Base-by-base conservation (phyloP, 768 basidiomycete genomes). In the Lenzites betulinus region DNA sequence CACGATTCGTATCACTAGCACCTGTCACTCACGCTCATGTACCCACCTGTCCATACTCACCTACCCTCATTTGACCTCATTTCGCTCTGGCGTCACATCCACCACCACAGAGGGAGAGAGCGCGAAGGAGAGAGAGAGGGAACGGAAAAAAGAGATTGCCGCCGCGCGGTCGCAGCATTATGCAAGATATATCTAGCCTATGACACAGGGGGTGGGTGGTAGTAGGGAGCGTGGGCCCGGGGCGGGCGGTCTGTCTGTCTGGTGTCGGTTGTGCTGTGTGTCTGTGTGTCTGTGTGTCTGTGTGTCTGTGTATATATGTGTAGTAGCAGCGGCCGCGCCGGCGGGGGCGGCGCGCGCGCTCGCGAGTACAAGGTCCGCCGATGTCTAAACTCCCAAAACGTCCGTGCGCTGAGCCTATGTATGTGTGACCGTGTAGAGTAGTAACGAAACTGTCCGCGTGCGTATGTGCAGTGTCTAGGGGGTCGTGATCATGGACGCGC, bases 401-500 rank as follows among this genome's bases (percentile, higher is more conserved):
- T 68, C 68, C 67, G 51, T 59, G 56, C 60, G 48, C 51, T 23
- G 18, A 43, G 18, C 30, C 30, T 62, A 35, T 58, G 60, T 61
- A 57, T 65, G 62, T 33, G 67, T 63, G 61, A 62, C 68, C 67
- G 51, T 58, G 60, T 65, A 63, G 69, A 54, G 66, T 71, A 71
- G 64, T 69, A 58, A 61, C 53, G 48, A 53, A 67, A 69, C 26
- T 51, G 70, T 71, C 67, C 69, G 64, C 59, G 39, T 54, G 64
- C 42, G 62, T 58, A 61, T 57, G 30, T 33, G 56, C 55, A 51
- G 55, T 57, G 58, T 69, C 64, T 66, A 67, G 35, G 54, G 30
- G 36, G 60, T 65, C 70, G 67, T 71, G 64, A 73, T 74, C 69
- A 74, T 72, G 73, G 73, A 55, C 73, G 73, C 18, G 73, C 73